These are phyloP conservation scores for Cordyceps cateniannulata DNA, from an alignment of 2,329 filamentous ascomycete species.

Conservation along the genomic window DNA sequence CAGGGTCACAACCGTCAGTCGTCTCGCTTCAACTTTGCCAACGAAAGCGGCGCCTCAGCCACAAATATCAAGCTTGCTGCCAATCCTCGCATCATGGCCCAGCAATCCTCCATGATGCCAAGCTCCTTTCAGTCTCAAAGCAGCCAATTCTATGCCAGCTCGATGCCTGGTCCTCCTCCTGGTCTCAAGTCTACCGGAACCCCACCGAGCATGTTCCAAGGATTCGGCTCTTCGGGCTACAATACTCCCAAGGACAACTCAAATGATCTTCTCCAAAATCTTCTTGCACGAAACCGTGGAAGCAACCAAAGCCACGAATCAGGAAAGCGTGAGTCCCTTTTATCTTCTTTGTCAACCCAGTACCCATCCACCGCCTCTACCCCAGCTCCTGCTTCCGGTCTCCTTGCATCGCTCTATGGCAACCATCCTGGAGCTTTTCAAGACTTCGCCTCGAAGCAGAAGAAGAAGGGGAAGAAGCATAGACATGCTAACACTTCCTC, in stretches of 20 bases:
- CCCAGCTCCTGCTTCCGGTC: constrained; percentile 82
- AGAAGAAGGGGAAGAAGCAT: constrained; percentile 99
- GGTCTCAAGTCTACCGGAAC: constrained; percentile 93
- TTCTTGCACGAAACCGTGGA: constrained; percentile 65
- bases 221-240: constrained; percentile 71
- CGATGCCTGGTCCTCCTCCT: constrained; percentile 87
- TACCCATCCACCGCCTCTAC: constrained; percentile 77
- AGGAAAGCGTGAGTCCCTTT: constrained; percentile 97
- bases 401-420: constrained; percentile 88
- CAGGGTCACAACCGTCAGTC: constrained; percentile 73
- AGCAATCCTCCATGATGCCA: constrained; percentile 84
- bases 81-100: constrained; percentile 74
- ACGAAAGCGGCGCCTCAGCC: constrained; percentile 52
- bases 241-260: constrained; percentile 65
- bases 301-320: constrained; percentile 71
- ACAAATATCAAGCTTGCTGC: constrained; percentile 66
- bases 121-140: constrained; percentile 53
- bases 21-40: constrained; percentile 82
- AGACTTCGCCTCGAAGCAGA: constrained; percentile 93
- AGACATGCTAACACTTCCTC: constrained; percentile 99
- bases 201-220: constrained; percentile 91
- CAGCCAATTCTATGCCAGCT: constrained; percentile 72
- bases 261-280: constrained; percentile 64
- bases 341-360: constrained; percentile 86
- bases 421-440: constrained; percentile 78